These are phyloP conservation scores for Trametes coccinea DNA, from an alignment of 768 basidiomycete genomes.

Conservation along the genomic window DNA sequence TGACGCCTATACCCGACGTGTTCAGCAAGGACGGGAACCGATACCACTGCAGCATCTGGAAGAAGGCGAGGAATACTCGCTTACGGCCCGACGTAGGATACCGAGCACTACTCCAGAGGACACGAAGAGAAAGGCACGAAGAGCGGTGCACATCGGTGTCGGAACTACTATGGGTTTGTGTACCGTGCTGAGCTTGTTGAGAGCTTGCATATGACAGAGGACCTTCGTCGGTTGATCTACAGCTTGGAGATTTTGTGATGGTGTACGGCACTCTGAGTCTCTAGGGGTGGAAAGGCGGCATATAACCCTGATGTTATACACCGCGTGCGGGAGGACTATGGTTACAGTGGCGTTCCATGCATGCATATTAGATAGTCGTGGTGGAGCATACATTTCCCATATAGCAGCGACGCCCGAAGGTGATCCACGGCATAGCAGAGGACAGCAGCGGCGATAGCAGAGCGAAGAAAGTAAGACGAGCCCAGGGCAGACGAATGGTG, in stretches of 20 bases:
- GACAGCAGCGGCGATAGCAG: slow-evolving; percentile 5
- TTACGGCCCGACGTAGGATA: background rate
- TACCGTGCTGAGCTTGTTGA: background rate
- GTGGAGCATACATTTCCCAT: slow-evolving; percentile 25
- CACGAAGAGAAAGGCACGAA: background rate
- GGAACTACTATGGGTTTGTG: background rate
- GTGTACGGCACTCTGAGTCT: too few species aligned
- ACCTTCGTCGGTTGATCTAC: background rate
- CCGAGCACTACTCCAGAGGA: background rate
- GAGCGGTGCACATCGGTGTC: background rate
- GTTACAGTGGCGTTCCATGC: slow-evolving; percentile 20
- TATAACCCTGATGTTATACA: slow-evolving; percentile 14
- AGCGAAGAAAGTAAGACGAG: slow-evolving; percentile 11
- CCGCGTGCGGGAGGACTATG: slow-evolving; percentile 13
- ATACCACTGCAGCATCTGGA: background rate
- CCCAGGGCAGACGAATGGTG: background rate
- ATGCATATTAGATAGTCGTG: slow-evolving; percentile 19
- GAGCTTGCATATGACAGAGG: slow-evolving; percentile 1
- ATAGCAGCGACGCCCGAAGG: slow-evolving; percentile 4
- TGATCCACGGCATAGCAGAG: slow-evolving; percentile 10
- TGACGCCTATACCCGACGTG: slow-evolving; percentile 5
- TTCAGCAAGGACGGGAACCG: background rate
- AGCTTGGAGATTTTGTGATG: too few species aligned
- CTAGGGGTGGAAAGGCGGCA: background rate
- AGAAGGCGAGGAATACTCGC: background rate